Conservation (phyloP, 495 filamentous ascomycete genomes). For the Daldinia childiae region DNA sequence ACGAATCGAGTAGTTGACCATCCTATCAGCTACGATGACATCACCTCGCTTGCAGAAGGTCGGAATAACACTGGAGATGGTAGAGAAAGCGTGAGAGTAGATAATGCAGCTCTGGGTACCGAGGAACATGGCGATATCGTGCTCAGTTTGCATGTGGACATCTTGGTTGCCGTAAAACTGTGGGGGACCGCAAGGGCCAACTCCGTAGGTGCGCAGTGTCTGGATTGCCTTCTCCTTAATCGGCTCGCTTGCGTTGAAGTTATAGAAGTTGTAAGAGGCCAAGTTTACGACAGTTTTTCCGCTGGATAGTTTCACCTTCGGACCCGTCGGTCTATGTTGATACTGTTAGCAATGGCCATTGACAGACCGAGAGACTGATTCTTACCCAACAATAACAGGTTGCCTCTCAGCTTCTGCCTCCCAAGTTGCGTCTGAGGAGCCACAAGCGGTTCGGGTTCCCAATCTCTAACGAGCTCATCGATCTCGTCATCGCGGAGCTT, state of each 20-base stretch:
- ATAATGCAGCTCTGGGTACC: conserved; percentile 89
- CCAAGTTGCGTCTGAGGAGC: conserved; percentile 71
- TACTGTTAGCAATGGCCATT: conserved; percentile 7
- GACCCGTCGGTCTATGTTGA: conserved; percentile 77
- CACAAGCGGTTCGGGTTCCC: conserved; percentile 93
- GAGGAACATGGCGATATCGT: conserved; percentile 88
- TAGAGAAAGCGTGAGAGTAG: conserved; percentile 94
- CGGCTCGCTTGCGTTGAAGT: conserved; percentile 88
- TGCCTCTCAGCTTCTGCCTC: conserved; percentile 83
- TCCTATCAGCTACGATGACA: conserved; percentile 96
- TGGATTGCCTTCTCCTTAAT: conserved; percentile 95
- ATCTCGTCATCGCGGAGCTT: conserved; percentile 94
- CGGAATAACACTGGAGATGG: conserved; percentile 92
- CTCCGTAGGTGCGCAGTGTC: conserved; percentile 92
- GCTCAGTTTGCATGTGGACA: conserved; percentile 96
- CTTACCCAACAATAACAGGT: conserved; percentile 87
- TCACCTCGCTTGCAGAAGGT: conserved; percentile 97
- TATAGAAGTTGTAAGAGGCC: conserved; percentile 95
- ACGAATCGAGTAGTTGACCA: conserved; percentile 91
- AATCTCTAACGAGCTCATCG: conserved; percentile 96
- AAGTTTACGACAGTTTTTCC: conserved; percentile 92
- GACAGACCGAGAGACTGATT: background rate
- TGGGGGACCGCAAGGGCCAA: conserved; percentile 94
- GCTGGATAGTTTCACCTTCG: conserved; percentile 86
- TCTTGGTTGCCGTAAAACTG: conserved; percentile 99